Percentiles rank a stretch among this genome's conserved stretches.
phyloP scores from a whole-genome alignment of 2,329 filamentous ascomycete genomes.

The Macroventuria anomochaeta region DNA sequence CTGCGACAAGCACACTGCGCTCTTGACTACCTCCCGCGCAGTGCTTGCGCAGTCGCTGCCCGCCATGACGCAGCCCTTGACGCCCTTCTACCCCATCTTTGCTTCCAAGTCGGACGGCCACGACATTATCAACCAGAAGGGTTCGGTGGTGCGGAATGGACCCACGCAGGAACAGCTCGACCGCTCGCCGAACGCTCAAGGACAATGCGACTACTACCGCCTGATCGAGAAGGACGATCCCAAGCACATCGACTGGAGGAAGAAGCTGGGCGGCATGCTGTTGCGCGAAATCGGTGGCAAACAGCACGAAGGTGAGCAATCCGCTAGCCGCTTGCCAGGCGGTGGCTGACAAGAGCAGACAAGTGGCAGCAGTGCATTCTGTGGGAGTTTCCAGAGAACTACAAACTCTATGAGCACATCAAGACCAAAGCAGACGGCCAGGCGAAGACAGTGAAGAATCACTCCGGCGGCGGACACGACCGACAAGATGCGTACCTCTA shows the following conservation, averaged over 20 bases:
- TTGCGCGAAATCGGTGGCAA: constrained; percentile 56
- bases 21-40: not conserved
- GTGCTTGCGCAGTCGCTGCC: constrained; percentile 8
- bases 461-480: constrained; percentile 59
- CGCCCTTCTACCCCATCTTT: constrained; percentile 57
- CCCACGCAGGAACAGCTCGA: constrained; percentile 61
- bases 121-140: constrained; percentile 56
- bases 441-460: constrained; percentile 57
- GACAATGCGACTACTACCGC: constrained; percentile 62
- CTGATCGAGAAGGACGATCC: constrained; percentile 57
- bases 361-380: constrained; percentile 57
- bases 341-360: constrained; percentile 25
- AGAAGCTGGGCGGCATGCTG: constrained; percentile 66
- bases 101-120: constrained; percentile 58
- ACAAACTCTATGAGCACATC: constrained; percentile 64
- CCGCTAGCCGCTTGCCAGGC: not conserved
- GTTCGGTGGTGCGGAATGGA: constrained; percentile 59
- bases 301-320: constrained; percentile 37
- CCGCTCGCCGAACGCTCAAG: constrained; percentile 59
- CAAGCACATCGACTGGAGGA: constrained; percentile 64
- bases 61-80: constrained; percentile 49
- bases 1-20: constrained; percentile 6
- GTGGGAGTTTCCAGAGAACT: constrained; percentile 62
- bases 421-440: constrained; percentile 59
- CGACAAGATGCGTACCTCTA: constrained; percentile 67